Evolutionary conservation across 768 basidiomycete species (phyloP).

Genomic region (Leucosporidium creatinivorum): DNA sequence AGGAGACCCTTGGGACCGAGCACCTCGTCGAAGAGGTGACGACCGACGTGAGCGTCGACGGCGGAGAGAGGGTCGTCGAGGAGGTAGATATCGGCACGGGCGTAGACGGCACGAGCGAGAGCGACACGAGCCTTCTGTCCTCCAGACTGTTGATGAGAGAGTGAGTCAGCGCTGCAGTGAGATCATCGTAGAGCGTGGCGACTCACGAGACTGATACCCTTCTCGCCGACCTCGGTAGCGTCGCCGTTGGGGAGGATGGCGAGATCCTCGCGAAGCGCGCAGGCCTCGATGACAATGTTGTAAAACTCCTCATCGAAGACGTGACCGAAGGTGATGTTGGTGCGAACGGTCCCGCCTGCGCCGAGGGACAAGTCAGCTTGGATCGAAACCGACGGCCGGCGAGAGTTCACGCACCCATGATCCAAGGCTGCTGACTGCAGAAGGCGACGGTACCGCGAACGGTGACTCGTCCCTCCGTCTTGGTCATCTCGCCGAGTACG

Average conservation of each 20-base stretch:
- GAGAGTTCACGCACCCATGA: slow-evolving; percentile 41
- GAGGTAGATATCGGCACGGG: slow-evolving; percentile 82
- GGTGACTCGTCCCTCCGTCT: slow-evolving; percentile 62
- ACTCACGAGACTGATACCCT: slow-evolving; percentile 49
- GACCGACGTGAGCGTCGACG: slow-evolving; percentile 69
- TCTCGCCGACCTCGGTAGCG: slow-evolving; percentile 74
- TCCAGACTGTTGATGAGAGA: slow-evolving; percentile 48
- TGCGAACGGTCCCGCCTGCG: slow-evolving; percentile 69
- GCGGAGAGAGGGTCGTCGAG: slow-evolving; percentile 84
- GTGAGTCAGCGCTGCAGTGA: slow-evolving; percentile 34
- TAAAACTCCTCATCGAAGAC: slow-evolving; percentile 80
- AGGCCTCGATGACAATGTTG: slow-evolving; percentile 74
- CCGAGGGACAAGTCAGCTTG: background rate
- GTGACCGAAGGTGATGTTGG: slow-evolving; percentile 89
- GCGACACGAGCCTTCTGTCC: slow-evolving; percentile 72
- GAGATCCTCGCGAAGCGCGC: slow-evolving; percentile 75
- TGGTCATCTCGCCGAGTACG: slow-evolving; percentile 40
- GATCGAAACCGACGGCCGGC: too few relatives aligned
- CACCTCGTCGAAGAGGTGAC: slow-evolving; percentile 64
- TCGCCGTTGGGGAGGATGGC: slow-evolving; percentile 73
- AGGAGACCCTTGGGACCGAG: slow-evolving; percentile 39
- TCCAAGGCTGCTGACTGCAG: slow-evolving; percentile 49
- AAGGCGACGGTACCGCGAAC: slow-evolving; percentile 43
- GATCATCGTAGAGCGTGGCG: slow-evolving; percentile 35
- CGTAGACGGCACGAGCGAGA: slow-evolving; percentile 82